A percentile compares a stretch with the other conserved stretches of the same genome.
These are phyloP conservation scores for Amylocarpus encephaloides DNA, from an alignment of 2,329 filamentous ascomycete genomes.

Conservation along the genomic window DNA sequence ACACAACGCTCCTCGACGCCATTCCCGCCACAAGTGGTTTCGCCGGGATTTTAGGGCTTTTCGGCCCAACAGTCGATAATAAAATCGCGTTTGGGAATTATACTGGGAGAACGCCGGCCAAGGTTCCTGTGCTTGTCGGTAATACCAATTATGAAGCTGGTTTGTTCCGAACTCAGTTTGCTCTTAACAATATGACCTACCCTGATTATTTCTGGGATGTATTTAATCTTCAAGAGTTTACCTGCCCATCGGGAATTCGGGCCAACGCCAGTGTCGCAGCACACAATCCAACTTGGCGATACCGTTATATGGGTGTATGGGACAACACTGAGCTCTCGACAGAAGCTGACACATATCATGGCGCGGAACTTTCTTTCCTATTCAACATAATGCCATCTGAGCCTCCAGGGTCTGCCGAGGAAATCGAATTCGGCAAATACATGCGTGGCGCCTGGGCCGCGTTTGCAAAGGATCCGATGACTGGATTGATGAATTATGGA, in stretches of 20 bases:
- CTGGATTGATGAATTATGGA: slow-evolving; percentile 31
- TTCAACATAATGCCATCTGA: slow-evolving; percentile 28
- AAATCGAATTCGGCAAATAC: slow-evolving; percentile 31
- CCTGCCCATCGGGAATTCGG: slow-evolving; percentile 29
- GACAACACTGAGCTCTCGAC: slow-evolving; percentile 29
- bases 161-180: slow-evolving; percentile 25
- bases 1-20: slow-evolving; percentile 17
- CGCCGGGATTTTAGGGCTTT: slow-evolving; percentile 16
- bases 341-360: slow-evolving; percentile 33
- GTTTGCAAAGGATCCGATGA: slow-evolving; percentile 35
- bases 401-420: slow-evolving; percentile 23
- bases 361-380: slow-evolving; percentile 31
- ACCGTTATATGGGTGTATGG: slow-evolving; percentile 35
- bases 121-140: slow-evolving; percentile 29
- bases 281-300: slow-evolving; percentile 34
- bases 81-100: slow-evolving; percentile 28
- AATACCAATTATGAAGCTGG: slow-evolving; percentile 33
- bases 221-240: slow-evolving; percentile 31
- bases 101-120: slow-evolving; percentile 15
- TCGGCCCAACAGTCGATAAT: slow-evolving; percentile 27
- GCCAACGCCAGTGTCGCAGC: slow-evolving; percentile 24
- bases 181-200: slow-evolving; percentile 15
- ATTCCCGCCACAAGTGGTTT: slow-evolving; percentile 12
- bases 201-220: slow-evolving; percentile 26
- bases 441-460: slow-evolving; percentile 36